Percentiles rank a stretch among this genome's conserved stretches.
Conservation (phyloP, 2,329 filamentous ascomycete species). For the Fusarium camptoceras region DNA sequence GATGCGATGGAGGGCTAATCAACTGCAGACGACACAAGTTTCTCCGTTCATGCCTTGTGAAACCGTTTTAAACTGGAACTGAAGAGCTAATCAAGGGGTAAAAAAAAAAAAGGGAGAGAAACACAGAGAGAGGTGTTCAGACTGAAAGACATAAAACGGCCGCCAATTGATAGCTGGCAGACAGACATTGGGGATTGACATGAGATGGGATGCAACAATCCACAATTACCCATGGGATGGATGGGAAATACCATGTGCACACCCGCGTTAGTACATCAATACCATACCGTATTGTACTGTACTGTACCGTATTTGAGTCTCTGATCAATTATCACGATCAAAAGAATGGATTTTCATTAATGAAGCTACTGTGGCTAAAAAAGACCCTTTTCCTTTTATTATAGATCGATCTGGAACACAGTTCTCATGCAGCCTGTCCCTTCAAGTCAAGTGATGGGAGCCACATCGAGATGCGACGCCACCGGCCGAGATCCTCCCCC, state of each 20-base stretch:
- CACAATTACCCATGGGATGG: constrained; percentile 7
- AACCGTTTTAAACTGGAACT: constrained; percentile 43
- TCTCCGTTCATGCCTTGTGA: constrained; percentile 17
- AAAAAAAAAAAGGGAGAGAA: background rate
- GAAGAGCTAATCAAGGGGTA: background rate
- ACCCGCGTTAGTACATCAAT: background rate
- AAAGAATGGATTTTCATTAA: background rate
- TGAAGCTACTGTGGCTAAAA: constrained; percentile 6
- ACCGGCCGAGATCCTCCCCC: constrained; percentile 38
- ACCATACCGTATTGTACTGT: background rate
- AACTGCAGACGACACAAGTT: constrained; percentile 4
- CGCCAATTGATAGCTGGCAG: background rate
- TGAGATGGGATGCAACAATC: background rate
- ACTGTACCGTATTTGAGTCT: background rate
- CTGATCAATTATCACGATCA: background rate
- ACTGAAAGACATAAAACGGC: constrained; percentile 32
- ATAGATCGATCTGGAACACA: constrained; percentile 36
- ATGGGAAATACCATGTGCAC: background rate
- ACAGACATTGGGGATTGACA: background rate
- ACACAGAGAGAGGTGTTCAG: background rate
- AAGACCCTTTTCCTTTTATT: constrained; percentile 1
- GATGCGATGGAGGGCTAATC: background rate
- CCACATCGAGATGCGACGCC: constrained; percentile 43
- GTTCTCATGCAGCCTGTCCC: constrained; percentile 3
- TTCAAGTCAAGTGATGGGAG: constrained; percentile 30